Percentiles rank a stretch among this genome's conserved stretches.
Evolutionary conservation across 306 rosid species (phyloP).

Genomic region (Quercus gilva): DNA sequence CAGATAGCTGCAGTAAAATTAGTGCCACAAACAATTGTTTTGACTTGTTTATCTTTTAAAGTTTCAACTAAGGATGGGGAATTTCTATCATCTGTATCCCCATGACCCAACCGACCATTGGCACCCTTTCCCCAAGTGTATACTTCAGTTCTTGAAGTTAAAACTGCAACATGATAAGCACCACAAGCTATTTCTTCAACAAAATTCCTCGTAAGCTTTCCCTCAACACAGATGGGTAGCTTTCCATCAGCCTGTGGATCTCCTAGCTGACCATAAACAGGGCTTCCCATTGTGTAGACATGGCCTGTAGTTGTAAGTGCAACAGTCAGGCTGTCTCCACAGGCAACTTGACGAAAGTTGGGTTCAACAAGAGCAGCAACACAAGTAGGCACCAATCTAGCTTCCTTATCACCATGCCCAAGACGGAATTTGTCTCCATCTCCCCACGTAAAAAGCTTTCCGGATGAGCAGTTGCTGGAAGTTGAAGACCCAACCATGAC

Average conservation of each 20-base stretch:
- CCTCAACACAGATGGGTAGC: conserved; percentile 76
- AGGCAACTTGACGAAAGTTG: conserved; percentile 87
- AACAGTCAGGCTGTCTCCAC: conserved; percentile 96
- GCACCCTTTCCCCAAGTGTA: conserved; percentile 99
- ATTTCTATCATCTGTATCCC: conserved; percentile 81
- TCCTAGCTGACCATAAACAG: conserved; percentile 96
- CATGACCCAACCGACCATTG: conserved; percentile 98
- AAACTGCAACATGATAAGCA: conserved; percentile 90
- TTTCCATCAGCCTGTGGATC: conserved; percentile 89
- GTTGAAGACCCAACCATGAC: conserved; percentile 91
- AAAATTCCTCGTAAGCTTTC: conserved; percentile 72
- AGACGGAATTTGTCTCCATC: conserved; percentile 98
- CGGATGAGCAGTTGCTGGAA: conserved; percentile 92
- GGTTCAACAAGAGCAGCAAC: conserved; percentile 95
- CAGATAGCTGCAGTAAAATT: conserved; percentile 95
- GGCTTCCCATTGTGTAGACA: conserved; percentile 94
- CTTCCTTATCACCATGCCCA: conserved; percentile 98
- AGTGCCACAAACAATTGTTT: conserved; percentile 92
- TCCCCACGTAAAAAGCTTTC: conserved; percentile 98
- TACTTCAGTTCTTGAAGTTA: conserved; percentile 95
- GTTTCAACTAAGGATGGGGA: conserved; percentile 85
- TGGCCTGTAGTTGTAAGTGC: conserved; percentile 88
- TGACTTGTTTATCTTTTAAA: conserved; percentile 91
- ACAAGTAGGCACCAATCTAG: conserved; percentile 96
- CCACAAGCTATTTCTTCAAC: conserved; percentile 99